phyloP scores from a whole-genome alignment of 2,329 filamentous ascomycete species.

The Scedosporium boydii region DNA sequence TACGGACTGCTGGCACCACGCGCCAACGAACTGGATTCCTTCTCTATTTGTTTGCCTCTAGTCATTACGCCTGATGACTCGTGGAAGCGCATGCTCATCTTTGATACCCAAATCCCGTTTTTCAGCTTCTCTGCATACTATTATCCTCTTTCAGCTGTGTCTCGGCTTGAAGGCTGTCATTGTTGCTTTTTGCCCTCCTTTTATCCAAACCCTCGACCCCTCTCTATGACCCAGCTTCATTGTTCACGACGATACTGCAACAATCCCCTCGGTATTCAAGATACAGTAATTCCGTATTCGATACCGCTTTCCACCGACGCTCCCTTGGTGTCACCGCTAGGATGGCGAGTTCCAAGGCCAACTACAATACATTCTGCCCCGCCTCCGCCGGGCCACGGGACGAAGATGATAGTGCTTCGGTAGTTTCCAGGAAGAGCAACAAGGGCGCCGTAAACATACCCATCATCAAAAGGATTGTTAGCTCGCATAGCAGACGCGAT shows the following conservation, averaged over 20 bases:
- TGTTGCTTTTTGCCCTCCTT: too few relatives aligned
- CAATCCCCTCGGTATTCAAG: not conserved
- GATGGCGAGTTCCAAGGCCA: slow-evolving; percentile 1
- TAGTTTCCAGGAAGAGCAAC: not conserved
- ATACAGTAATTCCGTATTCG: not conserved
- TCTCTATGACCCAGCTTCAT: too few relatives aligned
- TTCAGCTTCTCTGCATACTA: too few relatives aligned
- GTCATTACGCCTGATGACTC: too few relatives aligned
- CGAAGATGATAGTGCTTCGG: not conserved
- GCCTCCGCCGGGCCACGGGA: not conserved
- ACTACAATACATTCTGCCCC: not conserved
- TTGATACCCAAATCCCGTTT: too few relatives aligned
- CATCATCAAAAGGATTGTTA: not conserved
- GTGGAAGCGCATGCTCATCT: too few relatives aligned
- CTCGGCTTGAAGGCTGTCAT: too few relatives aligned
- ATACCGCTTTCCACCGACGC: not conserved
- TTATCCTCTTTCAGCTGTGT: too few relatives aligned
- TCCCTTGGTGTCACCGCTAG: not conserved
- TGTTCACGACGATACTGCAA: too few relatives aligned
- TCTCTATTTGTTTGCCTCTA: too few relatives aligned
- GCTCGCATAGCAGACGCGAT: not conserved
- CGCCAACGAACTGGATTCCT: not conserved
- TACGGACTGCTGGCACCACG: not conserved
- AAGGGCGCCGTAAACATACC: not conserved
- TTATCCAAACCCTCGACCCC: too few relatives aligned